phyloP scores from a whole-genome alignment of 2,329 filamentous ascomycete genomes.

The Septoria petroselini region DNA sequence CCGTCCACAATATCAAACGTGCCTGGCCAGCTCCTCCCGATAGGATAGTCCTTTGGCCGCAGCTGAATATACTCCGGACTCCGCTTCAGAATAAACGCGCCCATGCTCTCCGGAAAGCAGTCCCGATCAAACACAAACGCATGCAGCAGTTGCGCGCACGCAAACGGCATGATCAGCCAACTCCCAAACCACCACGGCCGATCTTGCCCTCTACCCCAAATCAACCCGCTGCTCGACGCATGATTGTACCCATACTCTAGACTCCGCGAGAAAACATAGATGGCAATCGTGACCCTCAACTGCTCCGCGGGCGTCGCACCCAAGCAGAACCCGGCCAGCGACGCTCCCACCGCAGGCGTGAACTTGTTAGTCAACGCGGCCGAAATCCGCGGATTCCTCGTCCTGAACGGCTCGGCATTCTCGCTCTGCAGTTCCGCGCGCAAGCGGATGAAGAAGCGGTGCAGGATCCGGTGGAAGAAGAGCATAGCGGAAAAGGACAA shows the following conservation, averaged over 20 bases:
- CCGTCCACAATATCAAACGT: conserved; percentile 75
- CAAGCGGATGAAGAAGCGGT: conserved; percentile 81
- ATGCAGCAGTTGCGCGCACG: conserved; percentile 50
- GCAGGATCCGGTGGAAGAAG: conserved; percentile 81
- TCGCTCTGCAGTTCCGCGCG: conserved; percentile 71
- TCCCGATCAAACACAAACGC: conserved; percentile 53
- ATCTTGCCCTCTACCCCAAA: conserved; percentile 45
- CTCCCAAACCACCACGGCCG: conserved; percentile 64
- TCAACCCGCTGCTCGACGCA: conserved; percentile 65
- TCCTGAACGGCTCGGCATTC: conserved; percentile 75
- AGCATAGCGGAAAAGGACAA: conserved; percentile 81
- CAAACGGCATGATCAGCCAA: conserved; percentile 52
- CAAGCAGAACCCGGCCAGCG: conserved; percentile 77
- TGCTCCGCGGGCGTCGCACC: conserved; percentile 70
- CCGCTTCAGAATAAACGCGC: conserved; percentile 64
- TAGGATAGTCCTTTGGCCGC: conserved; percentile 68
- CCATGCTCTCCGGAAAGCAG: conserved; percentile 56
- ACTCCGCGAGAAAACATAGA: conserved; percentile 76
- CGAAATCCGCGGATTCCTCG: conserved; percentile 74
- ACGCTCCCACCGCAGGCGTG: conserved; percentile 86
- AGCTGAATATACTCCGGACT: conserved; percentile 76
- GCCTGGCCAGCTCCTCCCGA: conserved; percentile 70
- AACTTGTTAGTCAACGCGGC: conserved; percentile 74
- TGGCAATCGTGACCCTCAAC: conserved; percentile 73
- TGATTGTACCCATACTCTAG: conserved; percentile 85